Evolutionary conservation across 2,329 filamentous ascomycete genomes (phyloP).

Genomic region (Ambrosiella cleistominuta): DNA sequence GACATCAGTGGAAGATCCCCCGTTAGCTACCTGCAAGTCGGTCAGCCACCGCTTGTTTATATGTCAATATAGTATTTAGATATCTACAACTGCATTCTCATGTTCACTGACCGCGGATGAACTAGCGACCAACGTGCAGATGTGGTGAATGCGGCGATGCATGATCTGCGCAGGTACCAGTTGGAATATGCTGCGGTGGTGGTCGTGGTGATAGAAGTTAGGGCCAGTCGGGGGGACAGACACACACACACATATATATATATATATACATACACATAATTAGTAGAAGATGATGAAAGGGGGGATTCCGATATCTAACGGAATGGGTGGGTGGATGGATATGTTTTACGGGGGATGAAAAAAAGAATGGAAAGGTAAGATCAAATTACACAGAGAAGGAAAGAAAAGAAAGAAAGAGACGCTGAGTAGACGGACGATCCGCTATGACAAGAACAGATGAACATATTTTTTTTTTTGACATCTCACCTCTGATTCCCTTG

Average conservation of each 20-base stretch:
- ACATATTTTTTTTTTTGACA: not conserved
- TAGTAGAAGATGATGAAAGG: too few species aligned
- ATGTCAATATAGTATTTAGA: not conserved
- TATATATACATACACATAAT: too few species aligned
- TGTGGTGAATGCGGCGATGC: not conserved
- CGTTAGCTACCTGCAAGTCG: not conserved
- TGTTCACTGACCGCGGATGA: too few species aligned
- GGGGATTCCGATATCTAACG: too few species aligned
- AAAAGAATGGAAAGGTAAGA: not conserved
- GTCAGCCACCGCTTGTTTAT: not conserved
- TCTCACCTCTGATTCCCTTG: not conserved
- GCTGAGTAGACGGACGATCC: not conserved
- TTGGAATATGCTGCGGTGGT: not conserved
- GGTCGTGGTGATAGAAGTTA: too few species aligned
- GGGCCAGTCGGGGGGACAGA: too few species aligned
- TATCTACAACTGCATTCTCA: too few species aligned
- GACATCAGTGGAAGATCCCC: not conserved
- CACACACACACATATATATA: too few species aligned
- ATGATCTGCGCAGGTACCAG: slow-evolving; percentile 3
- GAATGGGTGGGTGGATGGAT: too few species aligned
- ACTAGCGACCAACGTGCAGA: not conserved
- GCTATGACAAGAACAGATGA: not conserved
- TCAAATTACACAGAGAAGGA: not conserved
- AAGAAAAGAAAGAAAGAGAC: not conserved
- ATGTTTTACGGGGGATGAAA: too few species aligned